These are phyloP conservation scores for Aspergillus indologenus DNA, from an alignment of 495 filamentous ascomycete genomes.

Conservation along the genomic window DNA sequence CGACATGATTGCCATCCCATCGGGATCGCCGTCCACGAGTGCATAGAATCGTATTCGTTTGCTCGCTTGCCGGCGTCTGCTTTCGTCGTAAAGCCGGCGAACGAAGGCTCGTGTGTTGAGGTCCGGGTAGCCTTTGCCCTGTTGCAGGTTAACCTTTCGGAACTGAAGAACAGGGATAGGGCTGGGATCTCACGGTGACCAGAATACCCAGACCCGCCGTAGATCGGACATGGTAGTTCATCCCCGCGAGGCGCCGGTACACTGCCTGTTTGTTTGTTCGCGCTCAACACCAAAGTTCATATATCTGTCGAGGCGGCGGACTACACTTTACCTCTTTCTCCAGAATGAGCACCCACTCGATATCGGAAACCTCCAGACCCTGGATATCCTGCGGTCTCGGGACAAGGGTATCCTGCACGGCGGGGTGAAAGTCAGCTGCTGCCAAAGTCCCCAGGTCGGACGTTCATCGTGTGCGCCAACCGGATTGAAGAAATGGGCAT, in stretches of 20 bases:
- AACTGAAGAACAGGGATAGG: neutral
- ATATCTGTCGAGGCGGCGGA: neutral
- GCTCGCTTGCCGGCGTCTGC: constrained; percentile 15
- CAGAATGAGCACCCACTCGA: constrained; percentile 76
- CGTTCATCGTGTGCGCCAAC: constrained; percentile 5
- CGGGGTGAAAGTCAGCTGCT: neutral
- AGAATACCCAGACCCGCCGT: constrained; percentile 58
- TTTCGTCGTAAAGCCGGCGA: constrained; percentile 30
- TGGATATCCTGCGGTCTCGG: constrained; percentile 55
- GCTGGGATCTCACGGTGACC: constrained; percentile 54
- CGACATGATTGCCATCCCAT: constrained; percentile 81
- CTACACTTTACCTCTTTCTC: constrained; percentile 75
- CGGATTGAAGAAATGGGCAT: constrained; percentile 19
- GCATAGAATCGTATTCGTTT: constrained; percentile 53
- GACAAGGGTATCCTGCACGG: constrained; percentile 62
- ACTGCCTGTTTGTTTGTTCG: constrained; percentile 56
- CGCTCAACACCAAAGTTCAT: neutral
- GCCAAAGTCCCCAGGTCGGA: too few relatives aligned
- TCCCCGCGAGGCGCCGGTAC: constrained; percentile 65
- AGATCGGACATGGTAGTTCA: constrained; percentile 49
- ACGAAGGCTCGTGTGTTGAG: constrained; percentile 71
- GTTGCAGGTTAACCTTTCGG: constrained; percentile 1
- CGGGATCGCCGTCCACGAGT: constrained; percentile 82
- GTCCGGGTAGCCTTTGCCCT: constrained; percentile 94
- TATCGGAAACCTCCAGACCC: constrained; percentile 48